Evolutionary conservation across 2,329 filamentous ascomycete genomes (phyloP).

Genomic region (Colletotrichum musae): DNA sequence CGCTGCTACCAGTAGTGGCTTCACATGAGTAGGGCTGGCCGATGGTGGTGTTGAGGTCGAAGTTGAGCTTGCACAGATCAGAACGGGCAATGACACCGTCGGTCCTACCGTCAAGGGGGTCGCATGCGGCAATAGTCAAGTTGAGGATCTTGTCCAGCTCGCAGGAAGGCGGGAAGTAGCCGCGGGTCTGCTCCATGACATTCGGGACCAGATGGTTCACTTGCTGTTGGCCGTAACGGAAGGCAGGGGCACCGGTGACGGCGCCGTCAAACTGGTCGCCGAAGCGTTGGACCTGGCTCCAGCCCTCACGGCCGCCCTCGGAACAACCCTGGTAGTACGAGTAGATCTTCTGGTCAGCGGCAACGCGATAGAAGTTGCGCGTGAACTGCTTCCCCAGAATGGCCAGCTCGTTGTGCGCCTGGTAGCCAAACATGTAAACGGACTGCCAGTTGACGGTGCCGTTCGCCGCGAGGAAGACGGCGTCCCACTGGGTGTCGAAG

Average conservation of each 20-base stretch:
- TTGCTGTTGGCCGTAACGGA: slow-evolving; percentile 60
- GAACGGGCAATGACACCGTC: slow-evolving; percentile 57
- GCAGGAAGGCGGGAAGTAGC: slow-evolving; percentile 30
- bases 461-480: slow-evolving; percentile 54
- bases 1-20: slow-evolving; percentile 56
- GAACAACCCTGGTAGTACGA: slow-evolving; percentile 70
- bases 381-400: slow-evolving; percentile 62
- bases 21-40: slow-evolving; percentile 41
- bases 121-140: slow-evolving; percentile 67
- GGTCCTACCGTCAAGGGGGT: slow-evolving; percentile 66
- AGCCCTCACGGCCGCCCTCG: slow-evolving; percentile 65
- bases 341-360: slow-evolving; percentile 52
- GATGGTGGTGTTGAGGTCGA: slow-evolving; percentile 27
- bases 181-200: slow-evolving; percentile 55
- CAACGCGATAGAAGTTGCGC: slow-evolving; percentile 60
- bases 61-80: slow-evolving; percentile 36
- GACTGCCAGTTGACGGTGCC: slow-evolving; percentile 33
- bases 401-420: slow-evolving; percentile 25
- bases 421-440: slow-evolving; percentile 33
- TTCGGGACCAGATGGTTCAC: slow-evolving; percentile 57
- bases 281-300: slow-evolving; percentile 66
- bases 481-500: slow-evolving; percentile 57
- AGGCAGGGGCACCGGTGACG: slow-evolving; percentile 61
- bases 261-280: slow-evolving; percentile 63
- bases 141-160: slow-evolving; percentile 63